Conservation (phyloP, 2,329 filamentous ascomycete species). For the Ilyonectria robusta region DNA sequence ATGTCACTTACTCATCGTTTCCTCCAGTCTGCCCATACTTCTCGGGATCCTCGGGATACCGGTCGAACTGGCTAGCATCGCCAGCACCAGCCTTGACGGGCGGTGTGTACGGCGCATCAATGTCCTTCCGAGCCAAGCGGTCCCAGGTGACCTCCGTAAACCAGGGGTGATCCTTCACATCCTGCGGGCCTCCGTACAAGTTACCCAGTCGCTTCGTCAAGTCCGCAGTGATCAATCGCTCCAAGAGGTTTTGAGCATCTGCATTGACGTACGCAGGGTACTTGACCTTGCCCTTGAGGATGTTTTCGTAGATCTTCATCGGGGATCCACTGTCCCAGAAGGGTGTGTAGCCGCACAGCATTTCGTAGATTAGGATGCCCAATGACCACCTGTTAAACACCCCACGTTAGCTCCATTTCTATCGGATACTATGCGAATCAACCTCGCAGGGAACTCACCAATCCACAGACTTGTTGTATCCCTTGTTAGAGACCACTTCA, state of each 20-base stretch:
- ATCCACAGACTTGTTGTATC: constrained; percentile 99
- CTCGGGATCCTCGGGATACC: constrained; percentile 97
- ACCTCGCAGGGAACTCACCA: constrained; percentile 77
- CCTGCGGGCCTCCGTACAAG: constrained; percentile 88
- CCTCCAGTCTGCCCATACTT: constrained; percentile 82
- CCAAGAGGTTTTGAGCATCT: constrained; percentile 92
- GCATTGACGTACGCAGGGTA: constrained; percentile 96
- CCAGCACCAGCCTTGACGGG: constrained; percentile 94
- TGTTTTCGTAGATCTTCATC: constrained; percentile 99
- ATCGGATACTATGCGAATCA: not conserved
- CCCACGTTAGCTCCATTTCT: constrained; percentile 24
- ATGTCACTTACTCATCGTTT: constrained; percentile 83
- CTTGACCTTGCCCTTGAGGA: constrained; percentile 94
- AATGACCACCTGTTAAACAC: constrained; percentile 87
- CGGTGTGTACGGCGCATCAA: constrained; percentile 97
- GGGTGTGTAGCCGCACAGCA: constrained; percentile 98
- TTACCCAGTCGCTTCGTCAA: constrained; percentile 96
- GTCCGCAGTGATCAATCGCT: constrained; percentile 93
- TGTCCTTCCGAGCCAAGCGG: constrained; percentile 92
- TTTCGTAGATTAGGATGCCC: constrained; percentile 98
- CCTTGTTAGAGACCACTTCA: constrained; percentile 98
- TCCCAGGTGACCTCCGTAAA: constrained; percentile 99
- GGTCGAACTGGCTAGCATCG: constrained; percentile 97
- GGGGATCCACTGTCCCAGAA: constrained; percentile 99
- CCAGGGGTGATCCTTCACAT: constrained; percentile 97